Conservation (phyloP, 371 early-diverging fungal species). For the Dinochytrium kinnereticum region DNA sequence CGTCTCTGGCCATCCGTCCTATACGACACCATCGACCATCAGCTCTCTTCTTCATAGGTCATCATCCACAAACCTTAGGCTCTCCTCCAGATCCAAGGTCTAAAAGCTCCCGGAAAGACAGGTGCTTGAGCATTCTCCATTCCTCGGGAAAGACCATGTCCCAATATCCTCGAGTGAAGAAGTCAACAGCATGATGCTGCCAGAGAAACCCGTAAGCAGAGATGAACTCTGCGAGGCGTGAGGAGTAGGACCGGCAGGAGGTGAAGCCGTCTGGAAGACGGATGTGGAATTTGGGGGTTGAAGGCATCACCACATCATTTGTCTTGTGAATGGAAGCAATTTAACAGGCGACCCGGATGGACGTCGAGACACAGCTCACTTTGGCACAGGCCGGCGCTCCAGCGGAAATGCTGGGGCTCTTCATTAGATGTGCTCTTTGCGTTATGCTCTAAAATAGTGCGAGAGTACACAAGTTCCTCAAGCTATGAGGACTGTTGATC, state of each 20-base stretch:
- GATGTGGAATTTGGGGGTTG: neutral
- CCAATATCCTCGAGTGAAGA: slow-evolving; percentile 43
- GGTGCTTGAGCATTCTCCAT: slow-evolving; percentile 26
- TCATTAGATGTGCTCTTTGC: too few relatives aligned
- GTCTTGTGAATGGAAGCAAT: too few relatives aligned
- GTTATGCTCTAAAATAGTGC: too few relatives aligned
- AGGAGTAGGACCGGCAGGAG: slow-evolving; percentile 23
- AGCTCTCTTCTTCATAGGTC: neutral
- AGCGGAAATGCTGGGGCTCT: too few relatives aligned
- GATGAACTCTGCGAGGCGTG: slow-evolving; percentile 24
- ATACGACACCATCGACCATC: neutral
- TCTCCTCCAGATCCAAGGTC: slow-evolving; percentile 35
- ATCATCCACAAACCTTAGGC: neutral
- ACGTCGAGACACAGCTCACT: too few relatives aligned
- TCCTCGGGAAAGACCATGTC: slow-evolving; percentile 35
- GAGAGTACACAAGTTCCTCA: too few relatives aligned
- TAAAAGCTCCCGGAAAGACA: slow-evolving; percentile 32
- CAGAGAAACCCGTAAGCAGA: slow-evolving; percentile 30
- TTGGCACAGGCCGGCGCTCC: too few relatives aligned
- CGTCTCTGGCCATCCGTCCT: slow-evolving; percentile 39
- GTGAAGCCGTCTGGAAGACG: slow-evolving; percentile 28
- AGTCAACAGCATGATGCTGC: slow-evolving; percentile 50
- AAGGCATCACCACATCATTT: too few relatives aligned
- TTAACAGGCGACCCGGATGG: too few relatives aligned
- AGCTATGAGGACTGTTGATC: too few relatives aligned